phyloP scores from a whole-genome alignment of 2,329 filamentous ascomycete genomes.

The Apiospora malaysiana region DNA sequence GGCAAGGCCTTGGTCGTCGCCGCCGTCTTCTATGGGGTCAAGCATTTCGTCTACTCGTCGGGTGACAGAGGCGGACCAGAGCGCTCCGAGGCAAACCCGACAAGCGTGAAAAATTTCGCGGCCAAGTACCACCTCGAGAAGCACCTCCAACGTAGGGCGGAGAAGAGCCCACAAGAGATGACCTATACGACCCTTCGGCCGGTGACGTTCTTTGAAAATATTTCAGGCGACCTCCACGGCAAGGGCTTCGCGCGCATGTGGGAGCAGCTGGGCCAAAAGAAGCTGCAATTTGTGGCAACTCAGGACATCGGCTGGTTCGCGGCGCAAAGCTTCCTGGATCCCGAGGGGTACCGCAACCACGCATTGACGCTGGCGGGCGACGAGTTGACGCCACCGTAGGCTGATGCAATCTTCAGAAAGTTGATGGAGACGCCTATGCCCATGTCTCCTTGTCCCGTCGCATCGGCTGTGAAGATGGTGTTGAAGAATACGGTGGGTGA shows the following conservation, averaged over 20 bases:
- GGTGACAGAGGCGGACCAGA: slow-evolving; percentile 61
- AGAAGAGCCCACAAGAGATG: slow-evolving; percentile 48
- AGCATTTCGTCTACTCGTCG: slow-evolving; percentile 63
- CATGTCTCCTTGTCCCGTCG: slow-evolving; percentile 36
- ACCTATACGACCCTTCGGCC: slow-evolving; percentile 64
- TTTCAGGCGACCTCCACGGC: slow-evolving; percentile 38
- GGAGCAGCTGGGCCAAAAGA: slow-evolving; percentile 37
- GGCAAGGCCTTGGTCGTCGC: slow-evolving; percentile 60
- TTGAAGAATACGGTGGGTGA: slow-evolving; percentile 40
- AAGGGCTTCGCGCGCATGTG: slow-evolving; percentile 41
- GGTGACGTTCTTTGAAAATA: slow-evolving; percentile 62
- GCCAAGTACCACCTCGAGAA: slow-evolving; percentile 63
- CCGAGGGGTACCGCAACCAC: slow-evolving; percentile 38
- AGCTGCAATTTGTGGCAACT: slow-evolving; percentile 45
- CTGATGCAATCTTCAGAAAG: slow-evolving; percentile 39
- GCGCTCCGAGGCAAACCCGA: slow-evolving; percentile 53
- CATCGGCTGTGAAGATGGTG: slow-evolving; percentile 35
- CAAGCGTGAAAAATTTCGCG: slow-evolving; percentile 61
- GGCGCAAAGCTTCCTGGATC: slow-evolving; percentile 42
- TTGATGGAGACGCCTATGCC: slow-evolving; percentile 39
- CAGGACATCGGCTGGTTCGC: slow-evolving; percentile 48
- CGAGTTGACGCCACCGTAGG: slow-evolving; percentile 43
- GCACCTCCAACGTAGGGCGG: slow-evolving; percentile 51
- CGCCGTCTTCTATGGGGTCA: slow-evolving; percentile 54
- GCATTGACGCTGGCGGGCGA: slow-evolving; percentile 48